Conservation (phyloP, 495 filamentous ascomycete species). For the Aspergillus campestris region DNA sequence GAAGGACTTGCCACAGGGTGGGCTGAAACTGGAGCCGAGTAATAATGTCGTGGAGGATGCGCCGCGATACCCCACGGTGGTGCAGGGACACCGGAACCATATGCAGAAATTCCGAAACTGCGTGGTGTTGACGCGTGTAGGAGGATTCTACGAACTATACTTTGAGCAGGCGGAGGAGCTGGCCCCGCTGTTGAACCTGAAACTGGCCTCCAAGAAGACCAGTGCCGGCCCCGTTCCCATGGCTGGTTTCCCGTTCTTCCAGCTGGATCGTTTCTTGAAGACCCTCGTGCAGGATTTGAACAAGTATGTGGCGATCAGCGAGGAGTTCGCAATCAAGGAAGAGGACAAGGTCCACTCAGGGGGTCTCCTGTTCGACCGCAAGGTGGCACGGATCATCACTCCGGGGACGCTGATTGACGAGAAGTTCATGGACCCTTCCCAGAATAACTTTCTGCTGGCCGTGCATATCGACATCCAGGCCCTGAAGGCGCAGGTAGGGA, state of each 20-base stretch:
- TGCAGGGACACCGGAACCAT: conserved; percentile 83
- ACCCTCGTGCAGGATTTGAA: conserved; percentile 84
- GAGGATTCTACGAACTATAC: conserved; percentile 94
- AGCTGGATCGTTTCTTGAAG: conserved; percentile 86
- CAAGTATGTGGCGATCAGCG: conserved; percentile 85
- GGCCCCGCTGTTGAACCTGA: conserved; percentile 78
- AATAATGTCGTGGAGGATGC: conserved; percentile 38
- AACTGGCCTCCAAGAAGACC: conserved; percentile 74
- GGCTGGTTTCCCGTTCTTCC: conserved; percentile 91
- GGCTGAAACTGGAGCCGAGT: conserved; percentile 39
- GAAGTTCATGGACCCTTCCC: conserved; percentile 86
- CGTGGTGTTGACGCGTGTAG: conserved; percentile 82
- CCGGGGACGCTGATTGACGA: conserved; percentile 96
- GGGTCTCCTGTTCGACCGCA: conserved; percentile 73
- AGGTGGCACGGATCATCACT: conserved; percentile 78
- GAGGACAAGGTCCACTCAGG: conserved; percentile 60
- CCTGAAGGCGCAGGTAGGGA: conserved; percentile 13
- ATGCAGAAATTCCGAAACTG: conserved; percentile 87
- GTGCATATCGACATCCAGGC: conserved; percentile 45
- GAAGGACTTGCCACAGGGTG: conserved; percentile 58
- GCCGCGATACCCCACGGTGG: conserved; percentile 71
- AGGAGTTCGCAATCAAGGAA: conserved; percentile 72
- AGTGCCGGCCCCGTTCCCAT: conserved; percentile 68
- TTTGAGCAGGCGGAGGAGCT: conserved; percentile 88
- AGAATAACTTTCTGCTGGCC: conserved; percentile 85